These are phyloP conservation scores for Coleophoma eucalyptorum DNA, from an alignment of 2,329 filamentous ascomycete species.

Conservation along the genomic window DNA sequence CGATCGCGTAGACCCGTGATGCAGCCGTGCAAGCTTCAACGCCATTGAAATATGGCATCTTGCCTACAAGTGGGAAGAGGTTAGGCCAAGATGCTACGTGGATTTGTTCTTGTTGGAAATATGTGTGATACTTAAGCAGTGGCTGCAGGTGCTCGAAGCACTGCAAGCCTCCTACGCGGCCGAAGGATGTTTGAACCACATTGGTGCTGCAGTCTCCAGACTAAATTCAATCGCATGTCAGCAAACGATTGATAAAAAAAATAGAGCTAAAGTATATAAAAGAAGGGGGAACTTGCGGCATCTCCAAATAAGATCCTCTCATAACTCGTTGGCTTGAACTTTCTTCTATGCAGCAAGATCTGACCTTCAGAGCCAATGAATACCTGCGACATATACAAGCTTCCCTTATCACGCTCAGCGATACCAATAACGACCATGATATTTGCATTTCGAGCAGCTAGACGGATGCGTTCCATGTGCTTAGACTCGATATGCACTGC, in stretches of 20 bases:
- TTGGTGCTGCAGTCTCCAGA: slow-evolving; percentile 42
- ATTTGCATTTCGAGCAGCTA: slow-evolving; percentile 41
- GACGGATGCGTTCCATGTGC: slow-evolving; percentile 36
- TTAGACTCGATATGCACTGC: slow-evolving; percentile 34
- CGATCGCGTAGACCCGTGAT: slow-evolving; percentile 50
- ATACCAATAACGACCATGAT: slow-evolving; percentile 50
- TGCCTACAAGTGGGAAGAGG: slow-evolving; percentile 4
- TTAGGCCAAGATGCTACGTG: slow-evolving; percentile 49
- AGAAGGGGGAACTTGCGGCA: too few species aligned
- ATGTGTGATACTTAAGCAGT: slow-evolving; percentile 44
- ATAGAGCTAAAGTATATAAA: too few species aligned
- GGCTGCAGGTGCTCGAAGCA: slow-evolving; percentile 39
- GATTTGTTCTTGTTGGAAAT: slow-evolving; percentile 44
- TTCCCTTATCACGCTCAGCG: slow-evolving; percentile 46
- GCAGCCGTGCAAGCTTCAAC: slow-evolving; percentile 41
- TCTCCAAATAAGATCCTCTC: slow-evolving; percentile 51
- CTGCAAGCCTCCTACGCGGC: neutral
- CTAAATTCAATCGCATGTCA: too few species aligned
- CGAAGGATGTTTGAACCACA: neutral
- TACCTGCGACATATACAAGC: slow-evolving; percentile 48
- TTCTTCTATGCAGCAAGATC: slow-evolving; percentile 48
- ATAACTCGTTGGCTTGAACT: slow-evolving; percentile 51
- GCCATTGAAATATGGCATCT: slow-evolving; percentile 12
- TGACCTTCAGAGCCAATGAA: slow-evolving; percentile 42
- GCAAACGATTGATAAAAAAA: too few species aligned